These are phyloP conservation scores for Mortierella sp. DNA, from an alignment of 371 early-diverging fungal genomes.

Conservation along the genomic window DNA sequence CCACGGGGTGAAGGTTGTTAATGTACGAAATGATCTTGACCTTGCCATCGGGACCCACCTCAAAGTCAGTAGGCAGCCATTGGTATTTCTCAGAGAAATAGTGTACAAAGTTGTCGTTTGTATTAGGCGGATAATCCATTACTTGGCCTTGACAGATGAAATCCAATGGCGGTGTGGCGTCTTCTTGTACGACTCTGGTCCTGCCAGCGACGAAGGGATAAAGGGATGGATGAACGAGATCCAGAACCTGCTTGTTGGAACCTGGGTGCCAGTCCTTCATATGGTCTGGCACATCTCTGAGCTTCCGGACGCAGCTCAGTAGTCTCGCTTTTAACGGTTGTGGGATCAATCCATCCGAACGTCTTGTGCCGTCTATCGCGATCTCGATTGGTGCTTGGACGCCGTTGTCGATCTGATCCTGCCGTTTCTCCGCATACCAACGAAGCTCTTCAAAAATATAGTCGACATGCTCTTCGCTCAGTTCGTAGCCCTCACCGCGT, in stretches of 20 bases:
- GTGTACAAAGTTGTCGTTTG: constrained; percentile 1
- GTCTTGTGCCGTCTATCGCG: constrained; percentile 57
- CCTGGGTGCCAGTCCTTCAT: constrained; percentile 65
- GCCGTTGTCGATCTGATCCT: constrained; percentile 18
- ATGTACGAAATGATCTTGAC: constrained; percentile 60
- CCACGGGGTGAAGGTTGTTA: constrained; percentile 57
- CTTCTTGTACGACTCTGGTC: constrained; percentile 14
- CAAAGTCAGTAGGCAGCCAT: constrained; percentile 69
- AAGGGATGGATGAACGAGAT: constrained; percentile 74
- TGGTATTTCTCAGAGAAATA: constrained; percentile 52
- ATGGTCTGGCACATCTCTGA: constrained; percentile 53
- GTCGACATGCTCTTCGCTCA: constrained; percentile 52
- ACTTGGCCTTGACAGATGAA: constrained; percentile 1
- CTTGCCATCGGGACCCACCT: constrained; percentile 51
- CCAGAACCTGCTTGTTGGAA: constrained; percentile 66
- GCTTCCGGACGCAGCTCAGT: constrained; percentile 32
- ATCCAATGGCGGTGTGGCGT: constrained; percentile 15
- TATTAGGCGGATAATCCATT: background rate
- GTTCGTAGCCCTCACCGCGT: constrained; percentile 1
- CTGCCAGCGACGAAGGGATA: constrained; percentile 54
- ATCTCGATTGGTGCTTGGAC: constrained; percentile 14
- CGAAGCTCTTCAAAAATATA: constrained; percentile 57
- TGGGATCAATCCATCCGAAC: constrained; percentile 52
- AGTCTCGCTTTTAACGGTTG: constrained; percentile 22
- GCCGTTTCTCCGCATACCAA: constrained; percentile 40